Conservation (phyloP, 2,329 filamentous ascomycete species). For the Aureobasidium sp. region DNA sequence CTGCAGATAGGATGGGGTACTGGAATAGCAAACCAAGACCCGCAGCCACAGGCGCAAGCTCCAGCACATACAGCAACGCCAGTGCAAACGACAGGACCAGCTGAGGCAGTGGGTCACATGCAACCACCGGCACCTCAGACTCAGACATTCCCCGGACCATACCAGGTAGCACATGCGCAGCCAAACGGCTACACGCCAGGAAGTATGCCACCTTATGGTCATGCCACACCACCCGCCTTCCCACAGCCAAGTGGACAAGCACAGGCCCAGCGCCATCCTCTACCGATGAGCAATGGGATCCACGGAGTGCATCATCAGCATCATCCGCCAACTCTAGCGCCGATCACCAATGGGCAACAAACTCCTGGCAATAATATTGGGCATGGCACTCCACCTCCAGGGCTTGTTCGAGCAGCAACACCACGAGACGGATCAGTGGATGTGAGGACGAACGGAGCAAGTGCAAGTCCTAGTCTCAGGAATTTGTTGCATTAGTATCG, state of each 20-base stretch:
- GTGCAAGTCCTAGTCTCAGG: constrained; percentile 39
- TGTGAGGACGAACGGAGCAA: constrained; percentile 25
- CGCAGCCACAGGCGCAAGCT: not conserved
- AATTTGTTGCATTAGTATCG: constrained; percentile 35
- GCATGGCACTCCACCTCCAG: constrained; percentile 2
- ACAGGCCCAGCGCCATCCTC: not conserved
- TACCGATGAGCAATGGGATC: not conserved
- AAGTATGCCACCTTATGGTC: not conserved
- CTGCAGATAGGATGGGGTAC: constrained; percentile 16
- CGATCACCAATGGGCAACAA: not conserved
- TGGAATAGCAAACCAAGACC: not conserved
- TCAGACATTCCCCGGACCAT: constrained; percentile 17
- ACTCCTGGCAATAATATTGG: not conserved
- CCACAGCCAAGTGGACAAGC: not conserved
- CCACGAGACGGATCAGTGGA: constrained; percentile 20
- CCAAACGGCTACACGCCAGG: not conserved
- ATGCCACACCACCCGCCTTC: not conserved
- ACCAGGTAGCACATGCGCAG: not conserved
- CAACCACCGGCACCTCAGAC: constrained; percentile 13
- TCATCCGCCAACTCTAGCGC: not conserved
- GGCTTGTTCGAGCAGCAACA: constrained; percentile 16
- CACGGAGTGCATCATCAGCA: constrained; percentile 10
- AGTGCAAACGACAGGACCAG: constrained; percentile 14
- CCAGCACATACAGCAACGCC: not conserved
- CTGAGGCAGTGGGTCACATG: constrained; percentile 11